Evolutionary conservation across 169 alveolate species (phyloP).

Genomic region (Plasmodium inui): DNA sequence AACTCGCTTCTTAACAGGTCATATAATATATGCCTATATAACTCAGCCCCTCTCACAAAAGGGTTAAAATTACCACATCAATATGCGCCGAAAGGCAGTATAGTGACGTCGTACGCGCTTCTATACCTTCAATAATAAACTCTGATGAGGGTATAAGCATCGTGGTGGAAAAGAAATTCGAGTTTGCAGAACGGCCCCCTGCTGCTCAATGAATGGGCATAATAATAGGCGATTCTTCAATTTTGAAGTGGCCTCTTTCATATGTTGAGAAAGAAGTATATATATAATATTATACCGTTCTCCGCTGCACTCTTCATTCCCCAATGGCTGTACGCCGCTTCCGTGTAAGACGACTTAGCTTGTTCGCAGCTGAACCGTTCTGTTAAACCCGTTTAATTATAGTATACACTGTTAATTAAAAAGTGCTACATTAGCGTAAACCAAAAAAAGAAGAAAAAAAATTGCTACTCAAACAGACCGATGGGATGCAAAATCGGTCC

Average conservation of each 20-base stretch:
- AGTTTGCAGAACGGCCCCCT: neutral
- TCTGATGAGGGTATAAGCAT: neutral
- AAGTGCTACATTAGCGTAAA: neutral
- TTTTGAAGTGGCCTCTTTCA: neutral
- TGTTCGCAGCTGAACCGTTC: neutral
- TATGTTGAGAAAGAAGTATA: neutral
- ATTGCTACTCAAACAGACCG: neutral
- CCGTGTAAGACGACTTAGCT: neutral
- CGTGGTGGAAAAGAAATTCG: neutral
- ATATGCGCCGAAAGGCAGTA: no score
- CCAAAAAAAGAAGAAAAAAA: neutral
- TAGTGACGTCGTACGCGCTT: neutral
- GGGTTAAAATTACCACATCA: no score
- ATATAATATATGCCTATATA: no score
- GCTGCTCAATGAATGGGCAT: neutral
- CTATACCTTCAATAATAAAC: neutral
- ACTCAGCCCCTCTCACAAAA: no score
- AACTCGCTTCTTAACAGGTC: no score
- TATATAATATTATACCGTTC: neutral
- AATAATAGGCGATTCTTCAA: neutral
- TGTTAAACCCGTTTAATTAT: neutral
- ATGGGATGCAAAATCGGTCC: neutral
- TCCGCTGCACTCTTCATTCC: neutral
- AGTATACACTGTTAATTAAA: neutral
- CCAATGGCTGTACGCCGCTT: neutral